Base-by-base conservation (phyloP, 768 basidiomycete species). In the Flagelloscypha sp. region DNA sequence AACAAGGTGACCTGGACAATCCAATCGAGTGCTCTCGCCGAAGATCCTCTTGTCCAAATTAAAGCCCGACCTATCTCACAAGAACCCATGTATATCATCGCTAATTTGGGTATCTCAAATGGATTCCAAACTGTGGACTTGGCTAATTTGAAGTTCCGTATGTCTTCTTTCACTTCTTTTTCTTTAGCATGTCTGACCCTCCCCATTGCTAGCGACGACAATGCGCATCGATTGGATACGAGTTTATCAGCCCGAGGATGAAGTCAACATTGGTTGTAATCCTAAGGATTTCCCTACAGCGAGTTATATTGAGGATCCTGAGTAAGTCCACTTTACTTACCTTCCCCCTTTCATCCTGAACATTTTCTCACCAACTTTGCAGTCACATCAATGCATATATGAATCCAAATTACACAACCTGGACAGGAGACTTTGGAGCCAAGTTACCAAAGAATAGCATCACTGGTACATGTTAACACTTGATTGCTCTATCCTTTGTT, bases 1-100 rank as follows among this genome's bases (percentile, higher is more conserved):
- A 67, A 59, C 39, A 54, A 74, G 48, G 50, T 68, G 27, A 69
- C 74, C 10, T 92, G 89, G 89, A 83, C 77, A 3, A 44, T 90
- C 40, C 69, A 70, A 24, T 68, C 70, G 13, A 54, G 63, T 20
- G 88, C 77, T 10, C 64, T 88, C 57, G 73, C 52, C 2, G 68
- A 79, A 1, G 71, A 75, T 43, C 22, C 59, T 2, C 43, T 50
- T 17, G 75, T 76, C 2, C 59, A 84, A 44, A 84, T 90, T 39
- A 58, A 74, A 11, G 65, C 70, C 21, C 62, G 89, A 37, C 77
- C 83, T 10, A 61, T 93, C 25, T 73, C 88, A 0, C 77, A 83
- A 45, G 89, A 94, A 52, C 89, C 89, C 6, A 78, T 92, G 81
- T 89, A 89, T 47, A 62, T 95, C 48, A 79, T 95, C 44, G 62